phyloP scores from a whole-genome alignment of 495 filamentous ascomycete genomes.

The Tuber umbilicatum region DNA sequence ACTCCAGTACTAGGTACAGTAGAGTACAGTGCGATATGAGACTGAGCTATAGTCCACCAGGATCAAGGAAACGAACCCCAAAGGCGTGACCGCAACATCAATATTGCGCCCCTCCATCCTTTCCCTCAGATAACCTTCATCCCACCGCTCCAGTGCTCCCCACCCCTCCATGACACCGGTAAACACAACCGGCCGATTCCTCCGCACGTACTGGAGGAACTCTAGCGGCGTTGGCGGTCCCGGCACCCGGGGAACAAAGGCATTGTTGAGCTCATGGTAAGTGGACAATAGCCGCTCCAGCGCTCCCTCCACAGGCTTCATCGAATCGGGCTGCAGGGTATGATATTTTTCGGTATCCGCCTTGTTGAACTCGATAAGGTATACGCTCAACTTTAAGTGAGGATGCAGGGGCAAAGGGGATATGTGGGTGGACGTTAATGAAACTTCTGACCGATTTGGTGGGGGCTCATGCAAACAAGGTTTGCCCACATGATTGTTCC shows the following conservation, averaged over 20 bases:
- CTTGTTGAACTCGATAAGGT: not conserved
- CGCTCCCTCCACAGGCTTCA: not conserved
- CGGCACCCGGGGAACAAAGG: constrained; percentile 51
- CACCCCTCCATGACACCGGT: constrained; percentile 53
- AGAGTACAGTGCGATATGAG: not conserved
- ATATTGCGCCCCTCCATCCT: constrained; percentile 51
- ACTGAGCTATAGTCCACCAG: constrained; percentile 11
- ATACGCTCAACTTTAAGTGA: not conserved
- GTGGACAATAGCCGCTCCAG: constrained; percentile 53
- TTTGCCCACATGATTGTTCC: constrained; percentile 2
- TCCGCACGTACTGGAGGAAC: constrained; percentile 63
- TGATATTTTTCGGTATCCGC: constrained; percentile 6
- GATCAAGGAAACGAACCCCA: constrained; percentile 49
- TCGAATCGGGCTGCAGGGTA: constrained; percentile 6
- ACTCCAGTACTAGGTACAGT: not conserved
- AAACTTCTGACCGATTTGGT: not conserved
- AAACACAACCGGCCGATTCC: constrained; percentile 64
- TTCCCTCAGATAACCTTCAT: constrained; percentile 50
- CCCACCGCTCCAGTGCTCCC: constrained; percentile 57
- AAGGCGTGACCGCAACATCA: constrained; percentile 64
- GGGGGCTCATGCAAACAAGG: constrained; percentile 2
- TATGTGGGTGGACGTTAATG: not conserved
- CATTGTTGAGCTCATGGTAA: constrained; percentile 63
- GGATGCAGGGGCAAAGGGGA: not conserved
- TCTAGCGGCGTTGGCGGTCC: constrained; percentile 61